Evolutionary conservation across 164 flowering plant genomes (phyloP).

Genomic region (Vitis labrusca): DNA sequence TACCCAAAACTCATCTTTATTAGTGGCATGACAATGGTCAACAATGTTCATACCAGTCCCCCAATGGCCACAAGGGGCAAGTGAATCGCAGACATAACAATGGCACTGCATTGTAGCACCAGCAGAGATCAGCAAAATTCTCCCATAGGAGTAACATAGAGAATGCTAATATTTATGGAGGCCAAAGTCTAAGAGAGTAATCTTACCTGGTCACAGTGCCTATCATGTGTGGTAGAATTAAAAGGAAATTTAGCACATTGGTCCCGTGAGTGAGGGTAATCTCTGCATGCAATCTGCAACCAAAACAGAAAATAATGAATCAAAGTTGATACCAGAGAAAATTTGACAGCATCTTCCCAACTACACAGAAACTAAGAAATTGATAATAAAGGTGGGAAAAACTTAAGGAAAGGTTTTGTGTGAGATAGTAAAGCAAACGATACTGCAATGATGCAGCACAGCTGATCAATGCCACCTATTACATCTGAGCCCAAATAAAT

Average conservation of each 20-base stretch:
- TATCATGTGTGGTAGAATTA: slow-evolving; percentile 56
- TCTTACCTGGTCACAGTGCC: slow-evolving; percentile 65
- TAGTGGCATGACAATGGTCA: slow-evolving; percentile 91
- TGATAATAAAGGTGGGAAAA: neutral
- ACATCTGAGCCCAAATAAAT: neutral
- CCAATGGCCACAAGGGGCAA: slow-evolving; percentile 87
- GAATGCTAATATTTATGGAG: neutral
- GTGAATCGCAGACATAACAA: slow-evolving; percentile 87
- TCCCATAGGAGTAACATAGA: neutral
- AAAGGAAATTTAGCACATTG: slow-evolving; percentile 71
- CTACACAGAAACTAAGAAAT: neutral
- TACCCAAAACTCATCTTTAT: slow-evolving; percentile 72
- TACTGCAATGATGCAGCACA: neutral
- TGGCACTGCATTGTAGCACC: slow-evolving; percentile 69
- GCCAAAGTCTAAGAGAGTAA: neutral
- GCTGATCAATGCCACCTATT: neutral
- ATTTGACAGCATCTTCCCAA: neutral
- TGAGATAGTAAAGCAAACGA: neutral
- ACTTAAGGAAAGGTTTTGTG: neutral
- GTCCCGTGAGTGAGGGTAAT: slow-evolving; percentile 86
- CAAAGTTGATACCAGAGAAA: neutral
- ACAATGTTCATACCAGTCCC: slow-evolving; percentile 42
- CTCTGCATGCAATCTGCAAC: slow-evolving; percentile 90
- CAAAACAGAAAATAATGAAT: slow-evolving; percentile 5
- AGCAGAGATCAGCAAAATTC: neutral